phyloP scores from a whole-genome alignment of 352 stramenopile genomes.

The Blastocystis sp. region DNA sequence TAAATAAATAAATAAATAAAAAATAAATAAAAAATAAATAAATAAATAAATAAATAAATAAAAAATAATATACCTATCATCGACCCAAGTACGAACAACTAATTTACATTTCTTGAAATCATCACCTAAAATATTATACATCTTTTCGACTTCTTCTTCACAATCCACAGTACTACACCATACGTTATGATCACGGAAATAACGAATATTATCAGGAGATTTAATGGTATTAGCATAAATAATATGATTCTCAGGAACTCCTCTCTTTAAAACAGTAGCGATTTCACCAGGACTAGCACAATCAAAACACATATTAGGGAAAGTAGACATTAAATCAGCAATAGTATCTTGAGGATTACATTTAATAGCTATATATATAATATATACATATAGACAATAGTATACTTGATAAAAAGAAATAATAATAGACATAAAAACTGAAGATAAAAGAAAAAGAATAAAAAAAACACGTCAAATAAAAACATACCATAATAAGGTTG shows the following conservation, averaged over 20 bases:
- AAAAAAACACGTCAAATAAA: too few species aligned
- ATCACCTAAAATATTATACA: constrained; percentile 13
- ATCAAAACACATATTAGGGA: constrained; percentile 29
- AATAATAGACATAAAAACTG: too few species aligned
- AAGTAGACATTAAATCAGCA: constrained; percentile 31
- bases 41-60: too few species aligned
- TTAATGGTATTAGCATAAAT: constrained; percentile 35
- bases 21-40: too few species aligned
- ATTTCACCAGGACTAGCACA: constrained; percentile 20
- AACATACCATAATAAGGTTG: constrained; percentile 36
- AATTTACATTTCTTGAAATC: constrained; percentile 9
- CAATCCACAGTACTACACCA: constrained; percentile 15
- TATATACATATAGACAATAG: too few species aligned
- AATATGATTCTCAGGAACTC: constrained; percentile 10
- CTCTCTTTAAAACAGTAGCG: not conserved
- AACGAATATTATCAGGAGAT: constrained; percentile 15
- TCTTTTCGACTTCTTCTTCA: constrained; percentile 24
- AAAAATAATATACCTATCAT: too few species aligned
- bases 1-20: too few species aligned
- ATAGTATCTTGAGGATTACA: constrained; percentile 17
- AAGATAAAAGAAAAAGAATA: too few species aligned
- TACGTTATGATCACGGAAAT: constrained; percentile 6
- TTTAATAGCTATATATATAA: constrained; percentile 23
- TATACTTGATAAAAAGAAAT: too few species aligned
- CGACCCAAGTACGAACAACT: constrained; percentile 27